Evolutionary conservation across 352 stramenopile species (phyloP), one percentile per base, ranked within the genome.

Genomic region (Globisporangium yorkense): DNA sequence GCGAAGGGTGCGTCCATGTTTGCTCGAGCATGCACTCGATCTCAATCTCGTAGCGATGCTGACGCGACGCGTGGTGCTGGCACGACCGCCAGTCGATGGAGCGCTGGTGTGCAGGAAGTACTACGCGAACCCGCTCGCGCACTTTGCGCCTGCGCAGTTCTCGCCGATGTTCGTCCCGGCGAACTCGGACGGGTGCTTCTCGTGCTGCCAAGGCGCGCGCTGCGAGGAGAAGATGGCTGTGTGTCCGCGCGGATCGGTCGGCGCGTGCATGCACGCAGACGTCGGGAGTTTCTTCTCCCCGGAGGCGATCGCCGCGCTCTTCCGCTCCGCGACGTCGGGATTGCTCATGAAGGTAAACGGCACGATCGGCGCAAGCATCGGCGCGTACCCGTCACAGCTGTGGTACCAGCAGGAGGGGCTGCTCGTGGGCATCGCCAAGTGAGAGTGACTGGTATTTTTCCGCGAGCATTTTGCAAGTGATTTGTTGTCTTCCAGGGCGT

Each of bases 321-420:
- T 90, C 56, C 78, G 71, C 45, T 84, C 82, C 4, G 70, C 85
- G 44, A 90, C 79, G 13, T 76, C 80, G 15, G 84, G 81, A 1
- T 57, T 94, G 33, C 49, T 94, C 27, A 90, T 94, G 82, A 69
- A 75, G 41, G 79, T 94, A 31, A 89, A 94, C 59, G 84, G 84
- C 29, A 92, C 75, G 21, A 87, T 94, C 46, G 66, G 66, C 31
- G 74, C 77, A 10, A 77, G 77, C 4, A 90, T 94, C 27, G 82
- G 82, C 29, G 70, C 64, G 41, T 94, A 88, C 53, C 53, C 72
- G 44, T 87, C 80, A 37, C 63, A 70, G 35, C 58, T 94, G 33
- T 80, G 73, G 44, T 94, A 94, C 59, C 66, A 75, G 35, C 84
- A 94, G 69, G 74, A 92, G 31, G 78, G 61, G 7, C 61, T 94